Base-by-base conservation (phyloP, 306 rosid species). In the Pyrus bretschneideri region DNA sequence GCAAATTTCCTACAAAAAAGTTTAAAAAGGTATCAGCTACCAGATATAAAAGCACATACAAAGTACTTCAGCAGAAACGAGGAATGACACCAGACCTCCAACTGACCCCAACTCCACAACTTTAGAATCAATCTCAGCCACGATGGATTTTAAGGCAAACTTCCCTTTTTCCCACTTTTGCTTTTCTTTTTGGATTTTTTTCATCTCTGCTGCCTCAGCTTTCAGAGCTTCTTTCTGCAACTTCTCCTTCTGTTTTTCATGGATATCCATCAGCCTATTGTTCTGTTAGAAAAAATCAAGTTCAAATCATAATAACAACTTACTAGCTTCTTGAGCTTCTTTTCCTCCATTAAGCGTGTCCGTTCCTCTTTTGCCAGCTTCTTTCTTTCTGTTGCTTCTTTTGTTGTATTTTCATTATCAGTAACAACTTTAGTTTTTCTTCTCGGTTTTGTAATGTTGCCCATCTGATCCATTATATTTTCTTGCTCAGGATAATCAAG, bases 101-200 rank as follows among this genome's bases (percentile, higher is more conserved):
- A 94, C 81, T 71, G 93, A 87, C 45, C 96, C 98, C 73, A 85
- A 81, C 81, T 94, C 98, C 72, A 94, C 89, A 52, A 90, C 96
- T 92, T 91, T 94, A 9, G 87, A 46, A 84, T 94, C 97, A 76
- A 94, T 86, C 78, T 90, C 95, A 74, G 96, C 96, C 71, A 92
- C 97, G 9, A 94, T 85, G 45, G 96, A 89, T 80, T 94, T 90
- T 29, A 85, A 29, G 14, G 98, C 98, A 75, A 86, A 78, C 86
- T 94, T 94, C 77, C 97, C 97, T 31, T 89, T 94, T 75, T 89
- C 97, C 97, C 97, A 92, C 83, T 87, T 92, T 73, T 86, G 88
- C 89, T 70, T 87, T 86, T 94, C 98, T 83, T 89, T 94, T 82
- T 92, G 89, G 42, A 85, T 22, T 79, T 85, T 94, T 80, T 85